Evolutionary conservation across 306 rosid species (phyloP).

Genomic region (Begonia peltatifolia): DNA sequence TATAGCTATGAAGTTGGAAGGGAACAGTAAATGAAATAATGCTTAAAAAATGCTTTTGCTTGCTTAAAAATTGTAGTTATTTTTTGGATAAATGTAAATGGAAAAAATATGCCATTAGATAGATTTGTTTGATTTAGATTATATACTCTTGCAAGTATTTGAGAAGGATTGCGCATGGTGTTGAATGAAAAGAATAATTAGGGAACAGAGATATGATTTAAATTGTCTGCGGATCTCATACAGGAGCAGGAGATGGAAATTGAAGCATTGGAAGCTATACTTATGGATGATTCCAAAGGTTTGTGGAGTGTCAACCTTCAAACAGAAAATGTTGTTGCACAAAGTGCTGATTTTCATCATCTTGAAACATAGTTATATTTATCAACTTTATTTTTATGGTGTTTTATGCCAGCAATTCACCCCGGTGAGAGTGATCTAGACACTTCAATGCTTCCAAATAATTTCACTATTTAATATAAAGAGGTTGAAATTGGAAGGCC

Average conservation of each 20-base stretch:
- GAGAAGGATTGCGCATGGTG: too few relatives aligned
- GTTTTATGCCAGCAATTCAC: constrained; percentile 58
- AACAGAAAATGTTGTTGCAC: background rate
- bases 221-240: constrained; percentile 27
- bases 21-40: too few relatives aligned
- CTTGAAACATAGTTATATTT: too few relatives aligned
- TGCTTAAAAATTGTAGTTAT: too few relatives aligned
- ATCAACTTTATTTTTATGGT: constrained; percentile 6
- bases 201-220: background rate
- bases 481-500: too few relatives aligned
- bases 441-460: constrained; percentile 75
- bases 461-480: constrained; percentile 7
- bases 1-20: too few relatives aligned
- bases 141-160: too few relatives aligned
- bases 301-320: constrained; percentile 3
- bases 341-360: too few relatives aligned
- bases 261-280: constrained; percentile 97
- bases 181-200: background rate
- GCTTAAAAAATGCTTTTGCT: too few relatives aligned
- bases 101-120: too few relatives aligned
- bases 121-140: too few relatives aligned
- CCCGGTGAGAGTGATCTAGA: constrained; percentile 80
- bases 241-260: constrained; percentile 97
- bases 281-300: constrained; percentile 95
- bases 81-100: too few relatives aligned